Evolutionary conservation across 1,284 basidiomycete genomes (phyloP).

Genomic region (Gymnopus androsaceus): DNA sequence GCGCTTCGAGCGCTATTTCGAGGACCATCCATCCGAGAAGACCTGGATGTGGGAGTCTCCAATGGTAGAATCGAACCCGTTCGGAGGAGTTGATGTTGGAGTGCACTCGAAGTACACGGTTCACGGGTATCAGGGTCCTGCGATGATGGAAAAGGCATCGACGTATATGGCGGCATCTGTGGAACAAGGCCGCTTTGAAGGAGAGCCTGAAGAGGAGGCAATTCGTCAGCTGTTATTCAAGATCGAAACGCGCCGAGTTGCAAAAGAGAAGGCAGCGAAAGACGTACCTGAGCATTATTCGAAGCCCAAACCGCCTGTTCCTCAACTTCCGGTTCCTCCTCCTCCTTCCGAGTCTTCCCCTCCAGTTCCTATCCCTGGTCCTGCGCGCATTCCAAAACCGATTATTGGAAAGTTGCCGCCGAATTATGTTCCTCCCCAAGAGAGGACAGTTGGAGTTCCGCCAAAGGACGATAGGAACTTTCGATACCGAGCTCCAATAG

Average conservation of each 20-base stretch:
- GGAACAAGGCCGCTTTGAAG: background rate
- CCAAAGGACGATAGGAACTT: conserved; percentile 2
- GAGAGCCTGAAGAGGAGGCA: background rate
- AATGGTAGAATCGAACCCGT: background rate
- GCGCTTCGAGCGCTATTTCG: too few relatives aligned
- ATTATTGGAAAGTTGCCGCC: background rate
- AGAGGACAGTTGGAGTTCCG: background rate
- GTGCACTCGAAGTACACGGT: background rate
- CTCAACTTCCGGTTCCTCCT: background rate
- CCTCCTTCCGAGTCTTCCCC: too few relatives aligned
- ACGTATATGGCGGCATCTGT: background rate
- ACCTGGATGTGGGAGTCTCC: background rate
- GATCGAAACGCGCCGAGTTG: background rate
- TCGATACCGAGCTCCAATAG: background rate
- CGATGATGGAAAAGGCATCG: background rate
- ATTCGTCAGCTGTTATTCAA: background rate
- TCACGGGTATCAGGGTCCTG: too few relatives aligned
- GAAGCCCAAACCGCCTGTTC: background rate
- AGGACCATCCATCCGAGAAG: background rate
- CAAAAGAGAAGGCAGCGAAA: background rate
- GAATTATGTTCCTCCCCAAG: background rate
- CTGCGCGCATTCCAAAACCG: background rate
- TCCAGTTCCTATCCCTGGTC: too few relatives aligned
- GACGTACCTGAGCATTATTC: background rate
- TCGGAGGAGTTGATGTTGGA: background rate